phyloP scores from a whole-genome alignment of 345 rosid genomes.

The Eucalyptus marginata region DNA sequence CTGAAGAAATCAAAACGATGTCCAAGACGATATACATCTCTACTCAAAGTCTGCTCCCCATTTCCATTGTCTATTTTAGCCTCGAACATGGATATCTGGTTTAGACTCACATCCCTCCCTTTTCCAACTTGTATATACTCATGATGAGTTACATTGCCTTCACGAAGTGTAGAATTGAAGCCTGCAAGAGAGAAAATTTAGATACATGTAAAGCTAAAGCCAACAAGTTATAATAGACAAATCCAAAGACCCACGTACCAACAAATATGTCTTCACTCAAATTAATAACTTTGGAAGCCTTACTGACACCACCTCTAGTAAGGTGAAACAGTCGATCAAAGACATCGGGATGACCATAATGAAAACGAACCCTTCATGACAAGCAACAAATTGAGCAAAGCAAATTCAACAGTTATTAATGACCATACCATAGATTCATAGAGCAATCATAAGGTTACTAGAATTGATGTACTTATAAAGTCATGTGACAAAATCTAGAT shows the following conservation, averaged over 20 bases:
- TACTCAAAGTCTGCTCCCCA: conserved; percentile 95
- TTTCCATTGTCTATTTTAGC: conserved; percentile 96
- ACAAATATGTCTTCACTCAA: conserved; percentile 98
- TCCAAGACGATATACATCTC: conserved; percentile 92
- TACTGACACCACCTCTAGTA: conserved; percentile 95
- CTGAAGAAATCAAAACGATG: conserved; percentile 97
- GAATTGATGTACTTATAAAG: not conserved
- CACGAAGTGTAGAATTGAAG: conserved; percentile 95
- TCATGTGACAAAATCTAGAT: not conserved
- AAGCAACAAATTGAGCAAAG: not conserved
- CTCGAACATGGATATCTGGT: conserved; percentile 97
- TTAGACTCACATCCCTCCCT: conserved; percentile 94
- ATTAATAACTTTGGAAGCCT: conserved; percentile 93
- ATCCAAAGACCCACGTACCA: conserved; percentile 23
- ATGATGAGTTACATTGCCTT: conserved; percentile 98
- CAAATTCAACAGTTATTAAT: not conserved
- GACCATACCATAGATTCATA: not conserved
- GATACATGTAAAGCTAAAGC: not conserved
- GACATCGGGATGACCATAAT: conserved; percentile 98
- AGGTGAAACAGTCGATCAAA: conserved; percentile 97
- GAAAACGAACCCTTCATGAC: conserved; percentile 80
- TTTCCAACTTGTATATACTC: conserved; percentile 99
- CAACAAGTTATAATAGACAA: not conserved
- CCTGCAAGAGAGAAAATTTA: conserved; percentile 26
- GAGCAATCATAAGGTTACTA: too few species aligned